Percentiles rank a stretch among this genome's conserved stretches.
These are phyloP conservation scores for Salix arbutifolia DNA, from an alignment of 345 rosid species.

Conservation along the genomic window DNA sequence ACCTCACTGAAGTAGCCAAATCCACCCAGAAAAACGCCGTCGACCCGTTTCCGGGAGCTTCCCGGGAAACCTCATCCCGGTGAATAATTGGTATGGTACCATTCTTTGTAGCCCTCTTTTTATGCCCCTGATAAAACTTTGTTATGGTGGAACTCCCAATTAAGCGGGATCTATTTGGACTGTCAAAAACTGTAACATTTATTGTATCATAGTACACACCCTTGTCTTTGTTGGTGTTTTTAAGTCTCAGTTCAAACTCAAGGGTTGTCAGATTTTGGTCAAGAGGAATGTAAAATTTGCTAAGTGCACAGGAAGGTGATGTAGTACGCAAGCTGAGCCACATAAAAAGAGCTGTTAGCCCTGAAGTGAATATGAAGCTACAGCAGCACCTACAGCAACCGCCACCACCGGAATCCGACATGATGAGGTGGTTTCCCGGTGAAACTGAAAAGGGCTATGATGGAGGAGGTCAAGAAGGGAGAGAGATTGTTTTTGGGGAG, in stretches of 20 bases:
- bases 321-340: slow-evolving; percentile 71
- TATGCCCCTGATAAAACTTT: slow-evolving; percentile 53
- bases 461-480: background rate
- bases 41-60: slow-evolving; percentile 32
- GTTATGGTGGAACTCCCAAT: slow-evolving; percentile 27
- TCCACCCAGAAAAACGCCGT: slow-evolving; percentile 47
- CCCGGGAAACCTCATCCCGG: slow-evolving; percentile 27
- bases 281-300: slow-evolving; percentile 52
- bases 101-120: slow-evolving; percentile 55
- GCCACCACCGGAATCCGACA: slow-evolving; percentile 29
- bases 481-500: background rate
- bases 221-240: slow-evolving; percentile 64
- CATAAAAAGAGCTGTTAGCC: slow-evolving; percentile 58
- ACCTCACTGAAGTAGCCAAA: slow-evolving; percentile 59
- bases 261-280: slow-evolving; percentile 38
- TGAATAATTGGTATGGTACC: slow-evolving; percentile 5
- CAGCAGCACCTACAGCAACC: slow-evolving; percentile 51
- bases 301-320: slow-evolving; percentile 51
- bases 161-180: background rate
- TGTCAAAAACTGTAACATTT: slow-evolving; percentile 37
- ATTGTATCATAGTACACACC: slow-evolving; percentile 63
- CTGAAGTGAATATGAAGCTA: slow-evolving; percentile 49
- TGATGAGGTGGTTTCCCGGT: slow-evolving; percentile 11
- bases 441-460: background rate
- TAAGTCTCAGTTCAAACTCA: slow-evolving; percentile 39